Percentiles rank a stretch among this genome's conserved stretches.
These are phyloP conservation scores for Dactylellina leptospora DNA, from an alignment of 2,329 filamentous ascomycete species.

Conservation along the genomic window DNA sequence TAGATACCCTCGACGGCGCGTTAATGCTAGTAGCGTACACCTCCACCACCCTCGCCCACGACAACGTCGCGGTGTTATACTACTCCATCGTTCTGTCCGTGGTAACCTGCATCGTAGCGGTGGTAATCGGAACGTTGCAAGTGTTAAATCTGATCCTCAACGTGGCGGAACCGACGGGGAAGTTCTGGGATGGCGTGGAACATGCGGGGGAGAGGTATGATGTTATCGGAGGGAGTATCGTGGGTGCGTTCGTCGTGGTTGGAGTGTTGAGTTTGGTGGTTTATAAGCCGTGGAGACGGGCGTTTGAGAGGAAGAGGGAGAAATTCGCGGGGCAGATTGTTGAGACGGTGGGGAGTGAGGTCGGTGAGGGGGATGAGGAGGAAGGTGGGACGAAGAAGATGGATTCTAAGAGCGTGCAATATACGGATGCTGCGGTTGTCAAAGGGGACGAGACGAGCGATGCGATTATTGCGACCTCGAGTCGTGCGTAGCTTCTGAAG, in stretches of 20 bases:
- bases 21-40: conserved; percentile 96
- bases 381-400: conserved; percentile 3
- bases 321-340: not conserved
- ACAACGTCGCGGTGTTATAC: conserved; percentile 89
- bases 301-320: conserved; percentile 62
- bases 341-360: not conserved
- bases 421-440: not conserved
- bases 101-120: conserved; percentile 82
- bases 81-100: conserved; percentile 88
- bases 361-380: not conserved
- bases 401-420: conserved; percentile 14
- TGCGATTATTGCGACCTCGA: conserved; percentile 33
- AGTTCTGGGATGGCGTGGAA: conserved; percentile 90
- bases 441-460: conserved; percentile 15
- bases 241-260: conserved; percentile 81
- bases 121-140: conserved; percentile 86
- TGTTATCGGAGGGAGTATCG: conserved; percentile 85
- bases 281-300: conserved; percentile 80
- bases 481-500: conserved; percentile 22
- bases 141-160: conserved; percentile 80
- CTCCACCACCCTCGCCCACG: conserved; percentile 76
- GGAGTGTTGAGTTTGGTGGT: conserved; percentile 76
- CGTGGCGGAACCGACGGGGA: conserved; percentile 71
- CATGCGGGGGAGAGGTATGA: conserved; percentile 82
- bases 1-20: conserved; percentile 91